phyloP scores from a whole-genome alignment of 164 flowering plant species.

The Stephania cephalantha region DNA sequence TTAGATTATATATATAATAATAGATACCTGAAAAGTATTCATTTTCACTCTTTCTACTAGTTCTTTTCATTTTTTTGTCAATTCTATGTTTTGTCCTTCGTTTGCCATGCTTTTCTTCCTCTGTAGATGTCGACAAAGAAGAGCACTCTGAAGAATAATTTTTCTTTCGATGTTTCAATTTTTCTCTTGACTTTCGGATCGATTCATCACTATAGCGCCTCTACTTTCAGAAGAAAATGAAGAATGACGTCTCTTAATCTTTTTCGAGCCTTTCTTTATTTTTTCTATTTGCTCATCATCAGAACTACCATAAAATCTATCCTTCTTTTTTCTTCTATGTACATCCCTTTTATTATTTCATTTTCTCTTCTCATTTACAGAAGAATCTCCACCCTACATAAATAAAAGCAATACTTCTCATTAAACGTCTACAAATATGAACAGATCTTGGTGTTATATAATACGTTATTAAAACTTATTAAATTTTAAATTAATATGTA shows the following conservation, averaged over 20 bases:
- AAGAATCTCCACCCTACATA: slow-evolving; percentile 10
- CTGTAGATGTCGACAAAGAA: slow-evolving; percentile 20
- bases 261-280: slow-evolving; percentile 34
- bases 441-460: too few species aligned
- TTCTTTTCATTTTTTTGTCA: slow-evolving; percentile 1
- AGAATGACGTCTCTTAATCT: slow-evolving; percentile 52
- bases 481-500: too few species aligned
- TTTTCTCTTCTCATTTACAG: slow-evolving; percentile 23
- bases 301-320: slow-evolving; percentile 32
- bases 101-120: slow-evolving; percentile 3
- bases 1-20: neutral
- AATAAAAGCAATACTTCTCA: neutral
- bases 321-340: slow-evolving; percentile 28
- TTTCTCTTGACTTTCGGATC: slow-evolving; percentile 17
- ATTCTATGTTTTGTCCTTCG: slow-evolving; percentile 12
- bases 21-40: slow-evolving; percentile 21
- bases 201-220: slow-evolving; percentile 14
- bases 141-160: slow-evolving; percentile 9
- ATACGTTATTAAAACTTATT: too few species aligned
- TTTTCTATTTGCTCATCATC: slow-evolving; percentile 45
- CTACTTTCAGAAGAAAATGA: slow-evolving; percentile 23
- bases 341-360: slow-evolving; percentile 28
- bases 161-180: slow-evolving; percentile 19
- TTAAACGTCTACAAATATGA: neutral
- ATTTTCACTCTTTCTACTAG: neutral